Base-by-base conservation (phyloP, 805 yeast genomes). In the Candida jianshihensis region DNA sequence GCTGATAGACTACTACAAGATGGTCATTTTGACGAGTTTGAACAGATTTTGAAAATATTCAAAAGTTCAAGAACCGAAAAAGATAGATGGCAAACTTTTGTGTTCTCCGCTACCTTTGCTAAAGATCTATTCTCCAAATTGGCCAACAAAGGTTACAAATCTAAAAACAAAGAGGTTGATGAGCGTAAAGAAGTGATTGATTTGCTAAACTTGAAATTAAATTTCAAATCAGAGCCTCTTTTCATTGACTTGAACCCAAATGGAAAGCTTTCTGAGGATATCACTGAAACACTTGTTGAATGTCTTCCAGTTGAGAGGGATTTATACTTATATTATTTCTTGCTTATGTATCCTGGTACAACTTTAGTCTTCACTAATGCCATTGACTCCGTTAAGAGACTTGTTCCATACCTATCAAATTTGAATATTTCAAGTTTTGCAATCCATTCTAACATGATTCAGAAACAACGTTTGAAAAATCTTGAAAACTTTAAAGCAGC, bases 1-100 rank as follows among this genome's bases (percentile, higher is more conserved):
- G 98, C 98, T 11, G 98, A 92, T 65, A 70, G 98, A 58, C 64
- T 92, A 43, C 68, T 92, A 35, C 96, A 90, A 59, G 96, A 89
- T 53, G 97, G 97, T 3, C 97, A 89, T 60, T 92, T 90, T 55
- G 94, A 86, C 41, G 98, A 92, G 57, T 73, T 92, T 44, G 94
- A 82, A 47, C 81, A 78, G 51, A 81, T 86, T 40, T 62, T 90
- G 42, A 86, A 81, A 37, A 57, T 82, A 13, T 58, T 92, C 39
- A 61, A 61, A 18, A 70, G 65, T 59, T 64, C 57, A 49, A 71
- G 80, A 59, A 72, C 66, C 15, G 64, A 57, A 40, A 68, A 66
- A 44, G 49, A 39, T 4, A 59, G 54, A 38, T 73, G 88, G 71
- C 98, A 92, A 62, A 85, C 96, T 1, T 64, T 89, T 48, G 87